Evolutionary conservation across 2,329 filamentous ascomycete genomes (phyloP).

Genomic region (Penicillium sp.): DNA sequence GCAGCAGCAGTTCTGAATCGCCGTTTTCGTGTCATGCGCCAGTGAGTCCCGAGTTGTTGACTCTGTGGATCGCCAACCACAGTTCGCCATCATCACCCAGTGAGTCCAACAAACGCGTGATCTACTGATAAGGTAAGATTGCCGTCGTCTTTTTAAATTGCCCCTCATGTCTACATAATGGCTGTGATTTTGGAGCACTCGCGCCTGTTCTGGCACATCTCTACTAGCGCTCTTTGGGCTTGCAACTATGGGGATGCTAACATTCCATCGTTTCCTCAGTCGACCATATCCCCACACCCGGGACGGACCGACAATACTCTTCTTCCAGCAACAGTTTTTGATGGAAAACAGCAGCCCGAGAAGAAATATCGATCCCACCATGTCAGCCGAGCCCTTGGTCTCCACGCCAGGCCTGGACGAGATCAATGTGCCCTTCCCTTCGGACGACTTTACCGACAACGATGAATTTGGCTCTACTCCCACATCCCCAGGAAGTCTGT

Average conservation of each 20-base stretch:
- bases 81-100: neutral
- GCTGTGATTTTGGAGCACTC: neutral
- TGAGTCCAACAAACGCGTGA: conserved; percentile 7
- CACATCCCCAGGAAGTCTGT: conserved; percentile 49
- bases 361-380: conserved; percentile 24
- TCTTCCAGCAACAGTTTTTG: conserved; percentile 38
- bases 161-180: neutral
- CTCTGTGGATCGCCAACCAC: conserved; percentile 16
- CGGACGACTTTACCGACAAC: conserved; percentile 26
- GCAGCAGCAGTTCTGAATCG: neutral
- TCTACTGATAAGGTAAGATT: conserved; percentile 10
- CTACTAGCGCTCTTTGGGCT: neutral
- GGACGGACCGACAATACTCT: conserved; percentile 38
- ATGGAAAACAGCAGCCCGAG: conserved; percentile 30
- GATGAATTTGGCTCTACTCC: conserved; percentile 33
- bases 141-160: neutral
- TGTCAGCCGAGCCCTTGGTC: conserved; percentile 23
- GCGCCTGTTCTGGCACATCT: neutral
- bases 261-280: conserved; percentile 38
- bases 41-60: neutral
- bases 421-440: conserved; percentile 26
- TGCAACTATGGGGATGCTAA: conserved; percentile 39
- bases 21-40: conserved; percentile 5
- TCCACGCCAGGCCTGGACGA: conserved; percentile 29
- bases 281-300: conserved; percentile 34